Base-by-base conservation (phyloP, 2,329 filamentous ascomycete genomes). In the Phoma herbarum region DNA sequence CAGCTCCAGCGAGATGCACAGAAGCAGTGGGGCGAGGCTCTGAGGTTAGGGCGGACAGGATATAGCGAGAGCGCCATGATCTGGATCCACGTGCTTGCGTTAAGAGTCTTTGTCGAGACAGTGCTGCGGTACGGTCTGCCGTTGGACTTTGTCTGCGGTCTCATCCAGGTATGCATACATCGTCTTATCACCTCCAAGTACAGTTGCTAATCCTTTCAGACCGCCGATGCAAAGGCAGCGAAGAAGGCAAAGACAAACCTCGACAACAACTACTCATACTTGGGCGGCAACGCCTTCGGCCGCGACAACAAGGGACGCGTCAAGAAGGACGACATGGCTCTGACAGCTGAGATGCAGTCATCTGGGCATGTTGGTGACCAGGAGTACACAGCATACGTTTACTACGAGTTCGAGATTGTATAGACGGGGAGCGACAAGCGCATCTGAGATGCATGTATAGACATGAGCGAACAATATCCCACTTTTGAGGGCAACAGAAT, bases 21-120 rank as follows among this genome's bases (percentile, higher is more conserved):
- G 78, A 96, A 95, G 80, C 84, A 97, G 2, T 97, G 93, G 88
- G 93, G 92, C 11, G 94, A 99, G 80, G 93, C 93, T 3, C 78
- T 99, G 72, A 86, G 93, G 65, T 84, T 97, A 69, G 92, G 90
- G 14, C 85, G 93, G 62, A 96, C 92, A n/a, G 93, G 92, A 16
- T 99, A 95, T 87, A 94, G 92, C 74, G 95, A 99, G 80, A 90
- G 90, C 62, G 92, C 97, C 65, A 97, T 97, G 92, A 90, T 94
- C 52, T 97, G 93, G 92, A 86, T 96, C 48, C 95, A 99, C 75
- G 90, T 97, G 26, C 83, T 98, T 72, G 91, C 93, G 7, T 80
- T 99, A 70, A 85, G 95, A 52, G 93, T 98, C 20, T 99, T 98
- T 78, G 95, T 99, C 20, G 95, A 99, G 84, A 97, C 93, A 5